Percentiles rank a stretch among this genome's conserved stretches.
phyloP scores from a whole-genome alignment of 2,329 filamentous ascomycete species.

The Scedosporium apiospermum region DNA sequence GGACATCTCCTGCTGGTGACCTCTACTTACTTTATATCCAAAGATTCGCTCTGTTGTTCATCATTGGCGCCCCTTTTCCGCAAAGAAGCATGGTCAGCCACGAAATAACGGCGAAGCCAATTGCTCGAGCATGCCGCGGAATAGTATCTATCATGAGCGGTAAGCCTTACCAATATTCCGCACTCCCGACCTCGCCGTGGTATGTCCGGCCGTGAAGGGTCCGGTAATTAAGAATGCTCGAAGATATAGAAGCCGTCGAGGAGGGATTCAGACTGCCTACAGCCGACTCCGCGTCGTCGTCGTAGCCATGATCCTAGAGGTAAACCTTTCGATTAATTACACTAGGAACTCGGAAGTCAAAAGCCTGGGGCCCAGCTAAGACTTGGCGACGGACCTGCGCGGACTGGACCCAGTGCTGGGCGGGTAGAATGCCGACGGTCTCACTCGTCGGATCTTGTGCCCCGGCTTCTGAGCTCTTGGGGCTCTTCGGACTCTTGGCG shows the following conservation, averaged over 20 bases:
- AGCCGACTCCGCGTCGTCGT: neutral
- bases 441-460: no score
- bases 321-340: neutral
- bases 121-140: no score
- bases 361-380: no score
- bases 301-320: neutral
- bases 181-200: slow-evolving; percentile 17
- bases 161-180: slow-evolving; percentile 15
- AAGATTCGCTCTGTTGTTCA: slow-evolving; percentile 14
- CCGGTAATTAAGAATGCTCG: slow-evolving; percentile 19
- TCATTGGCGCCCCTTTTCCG: slow-evolving; percentile 15
- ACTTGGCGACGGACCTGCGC: no score
- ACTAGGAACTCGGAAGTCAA: no score
- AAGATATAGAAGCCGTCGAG: slow-evolving; percentile 17
- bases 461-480: no score
- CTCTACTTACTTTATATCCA: slow-evolving; percentile 1
- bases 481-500: no score
- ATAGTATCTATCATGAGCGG: neutral
- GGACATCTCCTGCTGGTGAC: no score
- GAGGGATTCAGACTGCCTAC: neutral
- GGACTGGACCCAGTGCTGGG: slow-evolving; percentile 2
- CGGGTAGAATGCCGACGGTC: neutral
- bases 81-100: neutral
- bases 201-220: slow-evolving; percentile 20
- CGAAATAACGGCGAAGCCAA: no score